Evolutionary conservation across 2,329 filamentous ascomycete genomes (phyloP).

Genomic region (Teratosphaeria pseudoeucalypti): DNA sequence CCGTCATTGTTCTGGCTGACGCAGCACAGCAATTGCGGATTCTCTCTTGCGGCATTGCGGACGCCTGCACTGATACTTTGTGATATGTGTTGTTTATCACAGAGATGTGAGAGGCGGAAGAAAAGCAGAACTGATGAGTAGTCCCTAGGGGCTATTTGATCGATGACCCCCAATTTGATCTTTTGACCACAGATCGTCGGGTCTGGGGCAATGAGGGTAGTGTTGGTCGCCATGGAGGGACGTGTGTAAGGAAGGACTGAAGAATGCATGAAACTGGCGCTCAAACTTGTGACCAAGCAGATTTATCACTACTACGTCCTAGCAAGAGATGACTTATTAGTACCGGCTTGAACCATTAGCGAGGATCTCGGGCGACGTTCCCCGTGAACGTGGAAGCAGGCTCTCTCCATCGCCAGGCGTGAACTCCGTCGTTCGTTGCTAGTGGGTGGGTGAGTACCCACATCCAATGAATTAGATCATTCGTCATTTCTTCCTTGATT

Average conservation of each 20-base stretch:
- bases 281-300: no score
- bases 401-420: no score
- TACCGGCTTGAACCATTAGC: no score
- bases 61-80: neutral
- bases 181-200: neutral
- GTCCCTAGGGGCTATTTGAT: constrained; percentile 6
- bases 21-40: constrained; percentile 3
- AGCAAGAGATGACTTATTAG: no score
- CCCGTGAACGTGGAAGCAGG: no score
- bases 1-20: neutral
- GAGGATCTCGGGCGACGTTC: no score
- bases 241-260: neutral
- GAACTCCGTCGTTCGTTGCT: no score
- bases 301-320: no score
- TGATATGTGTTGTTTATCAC: neutral
- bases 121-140: constrained; percentile 1
- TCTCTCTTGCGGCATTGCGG: neutral
- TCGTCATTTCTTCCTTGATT: no score
- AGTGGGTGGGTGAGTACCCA: no score
- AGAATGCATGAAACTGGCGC: neutral
- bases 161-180: constrained; percentile 6
- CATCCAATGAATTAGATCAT: no score
- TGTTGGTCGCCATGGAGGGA: constrained; percentile 3
- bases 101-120: neutral
- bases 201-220: constrained; percentile 2